phyloP scores from a whole-genome alignment of 2,329 filamentous ascomycete species.

The Aureobasidium namibiae region DNA sequence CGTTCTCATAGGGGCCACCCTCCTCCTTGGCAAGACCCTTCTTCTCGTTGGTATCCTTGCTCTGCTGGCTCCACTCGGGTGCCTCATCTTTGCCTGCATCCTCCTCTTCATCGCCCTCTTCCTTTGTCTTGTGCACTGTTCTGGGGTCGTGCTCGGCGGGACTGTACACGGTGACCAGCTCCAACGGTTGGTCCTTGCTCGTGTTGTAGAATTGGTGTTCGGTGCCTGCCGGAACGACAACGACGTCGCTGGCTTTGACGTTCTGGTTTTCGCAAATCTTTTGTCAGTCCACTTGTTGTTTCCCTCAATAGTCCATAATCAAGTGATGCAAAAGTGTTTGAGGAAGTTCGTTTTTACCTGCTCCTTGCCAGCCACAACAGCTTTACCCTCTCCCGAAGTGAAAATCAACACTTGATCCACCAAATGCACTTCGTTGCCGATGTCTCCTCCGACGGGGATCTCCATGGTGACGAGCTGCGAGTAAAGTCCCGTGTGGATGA shows the following conservation, averaged over 20 bases:
- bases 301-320: no score
- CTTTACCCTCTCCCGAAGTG: constrained; percentile 50
- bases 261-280: neutral
- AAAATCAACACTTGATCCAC: constrained; percentile 60
- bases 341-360: no score
- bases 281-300: no score
- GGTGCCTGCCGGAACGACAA: constrained; percentile 57
- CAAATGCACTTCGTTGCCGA: constrained; percentile 59
- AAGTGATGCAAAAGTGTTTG: no score
- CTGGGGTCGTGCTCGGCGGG: constrained; percentile 54
- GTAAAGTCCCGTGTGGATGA: constrained; percentile 56
- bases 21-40: constrained; percentile 44
- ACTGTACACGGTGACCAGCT: constrained; percentile 55
- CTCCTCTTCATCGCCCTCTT: constrained; percentile 54
- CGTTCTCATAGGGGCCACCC: constrained; percentile 28
- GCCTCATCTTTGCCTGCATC: constrained; percentile 54
- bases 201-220: constrained; percentile 59
- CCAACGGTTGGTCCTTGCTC: constrained; percentile 47
- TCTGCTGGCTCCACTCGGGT: constrained; percentile 50
- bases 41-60: constrained; percentile 51
- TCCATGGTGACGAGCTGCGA: constrained; percentile 58
- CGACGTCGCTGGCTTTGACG: constrained; percentile 36
- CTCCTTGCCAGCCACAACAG: constrained; percentile 51
- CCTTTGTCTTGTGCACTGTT: constrained; percentile 55
- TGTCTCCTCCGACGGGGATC: constrained; percentile 54